Evolutionary conservation across 2,329 filamentous ascomycete genomes (phyloP).

Genomic region (Grosmannia serpens): DNA sequence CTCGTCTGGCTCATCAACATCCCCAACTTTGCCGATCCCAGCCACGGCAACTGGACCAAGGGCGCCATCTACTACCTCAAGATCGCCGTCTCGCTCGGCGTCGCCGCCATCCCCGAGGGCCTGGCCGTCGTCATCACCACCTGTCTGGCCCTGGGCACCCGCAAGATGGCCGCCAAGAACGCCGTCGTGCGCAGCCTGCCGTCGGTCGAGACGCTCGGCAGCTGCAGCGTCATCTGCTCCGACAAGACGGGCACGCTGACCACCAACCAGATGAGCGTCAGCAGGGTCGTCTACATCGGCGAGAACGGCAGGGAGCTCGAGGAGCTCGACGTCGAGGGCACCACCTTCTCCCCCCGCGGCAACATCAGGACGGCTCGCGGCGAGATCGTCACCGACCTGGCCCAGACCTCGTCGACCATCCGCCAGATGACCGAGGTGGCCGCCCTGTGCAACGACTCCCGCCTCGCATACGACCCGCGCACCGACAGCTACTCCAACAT

Average conservation of each 20-base stretch:
- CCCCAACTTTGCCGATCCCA: conserved; percentile 88
- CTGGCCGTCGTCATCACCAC: conserved; percentile 98
- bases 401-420: conserved; percentile 62
- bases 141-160: conserved; percentile 86
- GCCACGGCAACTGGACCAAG: conserved; percentile 88
- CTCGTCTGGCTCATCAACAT: conserved; percentile 98
- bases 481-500: conserved; percentile 66
- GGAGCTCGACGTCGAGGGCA: conserved; percentile 83
- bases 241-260: conserved; percentile 98
- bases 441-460: conserved; percentile 80
- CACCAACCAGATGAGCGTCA: conserved; percentile 99
- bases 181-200: conserved; percentile 92
- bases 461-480: conserved; percentile 70
- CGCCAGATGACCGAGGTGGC: conserved; percentile 63
- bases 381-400: conserved; percentile 55
- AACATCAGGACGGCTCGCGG: conserved; percentile 54
- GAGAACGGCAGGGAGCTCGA: conserved; percentile 63
- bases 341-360: conserved; percentile 80
- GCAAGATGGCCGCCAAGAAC: conserved; percentile 98
- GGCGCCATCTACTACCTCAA: conserved; percentile 99
- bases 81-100: conserved; percentile 95
- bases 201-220: conserved; percentile 93
- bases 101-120: conserved; percentile 95
- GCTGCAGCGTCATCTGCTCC: conserved; percentile 98
- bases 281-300: conserved; percentile 76